Evolutionary conservation across 805 yeast species (phyloP).

Genomic region (Candida insectorum): DNA sequence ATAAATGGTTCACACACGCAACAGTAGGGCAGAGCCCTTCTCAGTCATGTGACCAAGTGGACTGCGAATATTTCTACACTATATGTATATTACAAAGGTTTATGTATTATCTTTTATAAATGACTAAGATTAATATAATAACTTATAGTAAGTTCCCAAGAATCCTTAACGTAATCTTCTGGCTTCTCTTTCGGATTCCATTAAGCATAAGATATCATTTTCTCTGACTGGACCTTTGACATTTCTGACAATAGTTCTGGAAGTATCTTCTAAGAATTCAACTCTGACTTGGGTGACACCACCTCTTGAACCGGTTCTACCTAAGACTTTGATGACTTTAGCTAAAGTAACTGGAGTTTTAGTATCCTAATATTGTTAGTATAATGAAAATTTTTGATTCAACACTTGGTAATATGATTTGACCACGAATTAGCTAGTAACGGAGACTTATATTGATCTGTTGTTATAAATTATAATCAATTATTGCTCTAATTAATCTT

Average conservation of each 20-base stretch:
- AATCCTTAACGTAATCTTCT: constrained; percentile 75
- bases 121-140: too few relatives aligned
- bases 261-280: constrained; percentile 45
- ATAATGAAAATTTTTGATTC: too few relatives aligned
- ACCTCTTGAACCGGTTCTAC: constrained; percentile 99
- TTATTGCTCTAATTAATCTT: too few relatives aligned
- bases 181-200: constrained; percentile 99
- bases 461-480: too few relatives aligned
- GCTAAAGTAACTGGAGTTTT: constrained; percentile 98
- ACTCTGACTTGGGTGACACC: constrained; percentile 61
- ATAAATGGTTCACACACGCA: too few relatives aligned
- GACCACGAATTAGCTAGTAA: too few relatives aligned
- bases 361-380: constrained; percentile 19
- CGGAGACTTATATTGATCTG: too few relatives aligned
- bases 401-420: too few relatives aligned
- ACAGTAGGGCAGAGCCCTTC: constrained; percentile 3
- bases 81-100: too few relatives aligned
- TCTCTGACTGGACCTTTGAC: constrained; percentile 52
- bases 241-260: constrained; percentile 50
- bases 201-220: constrained; percentile 94
- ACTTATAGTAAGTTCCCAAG: background rate
- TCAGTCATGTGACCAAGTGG: constrained; percentile 4
- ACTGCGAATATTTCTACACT: too few relatives aligned
- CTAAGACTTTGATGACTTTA: constrained; percentile 98
- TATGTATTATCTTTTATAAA: constrained; percentile 6